Base-by-base conservation (phyloP, 148 eudicot genomes). In the Persicaria maculosa region DNA sequence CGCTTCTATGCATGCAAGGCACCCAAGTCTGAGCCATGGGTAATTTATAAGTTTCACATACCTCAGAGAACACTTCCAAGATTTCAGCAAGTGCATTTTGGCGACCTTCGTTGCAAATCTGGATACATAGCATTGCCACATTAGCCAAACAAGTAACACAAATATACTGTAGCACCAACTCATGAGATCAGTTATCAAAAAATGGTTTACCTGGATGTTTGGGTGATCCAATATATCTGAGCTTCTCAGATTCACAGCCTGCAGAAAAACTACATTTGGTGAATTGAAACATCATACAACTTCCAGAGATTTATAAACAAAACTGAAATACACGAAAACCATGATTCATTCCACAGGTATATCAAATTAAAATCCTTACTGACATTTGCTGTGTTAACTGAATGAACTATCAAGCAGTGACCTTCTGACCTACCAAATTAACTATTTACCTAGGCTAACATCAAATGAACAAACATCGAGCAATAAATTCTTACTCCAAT, bases 11-110 rank as follows among this genome's bases (percentile, higher is more conserved):
- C 80, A 85, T 87, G 86, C 97, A 92, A 1, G 97, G 97, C 53
- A 92, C 90, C 99, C 99, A 95, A 20, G 97, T 92, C 85, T 96
- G 99, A 76, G 99, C 99, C 76, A 96, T 84, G 47, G 99, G 99
- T 62, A 96, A 44, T 52, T 89, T 85, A 76, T 90, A 86, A 57
- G 87, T 88, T 80, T 96, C 99, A 77, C 97, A 96, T 20, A 90
- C 87, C 77, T 84, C 89, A 44, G 92, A 87, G 58, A 96, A 69
- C 72, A 92, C 90, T 84, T 89, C 92, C 84, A 90, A 77, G 71
- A 96, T 96, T 79, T 96, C 99, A 72, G 88, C 82, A 77, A 96
- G 85, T 20, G 92, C 96, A 72, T 90, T 85, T 76, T 92, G 97
- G 48, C 97, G 96, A 72, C 97, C 92, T 85, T 90, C 89, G 75